Percentiles rank a stretch among this genome's conserved stretches.
These are phyloP conservation scores for Didymella glomerata DNA, from an alignment of 2,329 filamentous ascomycete species.

Conservation along the genomic window DNA sequence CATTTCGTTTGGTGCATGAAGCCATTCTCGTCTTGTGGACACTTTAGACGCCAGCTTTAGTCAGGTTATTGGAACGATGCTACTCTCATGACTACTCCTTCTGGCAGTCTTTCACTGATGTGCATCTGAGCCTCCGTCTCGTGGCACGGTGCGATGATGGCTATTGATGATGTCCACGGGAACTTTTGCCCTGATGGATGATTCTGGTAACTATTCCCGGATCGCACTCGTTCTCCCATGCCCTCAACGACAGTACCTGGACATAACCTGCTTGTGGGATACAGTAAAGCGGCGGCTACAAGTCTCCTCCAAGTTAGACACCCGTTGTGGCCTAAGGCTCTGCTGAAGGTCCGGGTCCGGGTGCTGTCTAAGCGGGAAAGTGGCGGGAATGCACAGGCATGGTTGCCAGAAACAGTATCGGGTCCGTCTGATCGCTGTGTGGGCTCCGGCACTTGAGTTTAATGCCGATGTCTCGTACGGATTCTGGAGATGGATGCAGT, in stretches of 20 bases:
- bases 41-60: no score
- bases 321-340: constrained; percentile 1
- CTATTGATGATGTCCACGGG: neutral
- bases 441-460: neutral
- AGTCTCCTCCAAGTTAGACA: neutral
- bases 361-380: neutral
- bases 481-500: neutral
- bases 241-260: neutral
- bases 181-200: neutral
- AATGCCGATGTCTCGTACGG: neutral
- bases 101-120: no score
- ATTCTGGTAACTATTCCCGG: neutral
- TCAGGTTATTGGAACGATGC: no score
- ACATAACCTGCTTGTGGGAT: neutral
- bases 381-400: neutral
- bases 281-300: constrained; percentile 8
- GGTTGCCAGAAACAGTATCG: neutral
- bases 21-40: no score
- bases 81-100: no score
- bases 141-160: no score
- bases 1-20: no score
- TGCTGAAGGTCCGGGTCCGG: constrained; percentile 6
- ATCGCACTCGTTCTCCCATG: neutral
- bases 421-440: neutral
- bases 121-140: no score